phyloP scores from a whole-genome alignment of 2,329 filamentous ascomycete genomes.

The Laburnicola sp. region DNA sequence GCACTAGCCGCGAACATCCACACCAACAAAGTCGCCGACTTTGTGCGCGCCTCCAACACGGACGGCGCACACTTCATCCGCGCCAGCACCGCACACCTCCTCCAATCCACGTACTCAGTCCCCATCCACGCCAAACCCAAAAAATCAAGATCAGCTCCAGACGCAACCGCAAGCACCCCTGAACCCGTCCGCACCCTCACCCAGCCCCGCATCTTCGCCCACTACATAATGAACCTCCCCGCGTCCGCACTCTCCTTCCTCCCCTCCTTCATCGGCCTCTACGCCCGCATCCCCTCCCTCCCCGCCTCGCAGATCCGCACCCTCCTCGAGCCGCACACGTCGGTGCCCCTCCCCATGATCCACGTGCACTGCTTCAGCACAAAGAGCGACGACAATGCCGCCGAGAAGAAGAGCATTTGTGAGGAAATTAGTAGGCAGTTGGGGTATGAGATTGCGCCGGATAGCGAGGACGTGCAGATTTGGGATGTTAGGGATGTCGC shows the following conservation, averaged over 20 bases:
- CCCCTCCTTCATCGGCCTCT: constrained; percentile 74
- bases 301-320: constrained; percentile 29
- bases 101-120: constrained; percentile 58
- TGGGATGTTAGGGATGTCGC: constrained; percentile 81
- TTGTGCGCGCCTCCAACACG: constrained; percentile 76
- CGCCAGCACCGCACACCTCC: constrained; percentile 63
- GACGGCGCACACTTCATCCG: constrained; percentile 84
- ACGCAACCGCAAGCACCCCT: constrained; percentile 53
- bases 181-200: constrained; percentile 43
- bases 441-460: constrained; percentile 59
- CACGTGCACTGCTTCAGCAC: constrained; percentile 95
- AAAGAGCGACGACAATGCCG: constrained; percentile 74
- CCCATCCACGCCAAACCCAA: constrained; percentile 43
- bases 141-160: constrained; percentile 29
- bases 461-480: constrained; percentile 61
- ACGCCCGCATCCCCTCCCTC: constrained; percentile 58
- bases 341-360: constrained; percentile 71
- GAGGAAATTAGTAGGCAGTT: constrained; percentile 66
- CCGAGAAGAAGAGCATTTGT: constrained; percentile 63
- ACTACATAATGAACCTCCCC: constrained; percentile 98
- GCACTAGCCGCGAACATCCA: constrained; percentile 70
- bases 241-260: constrained; percentile 87
- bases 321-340: constrained; percentile 48
- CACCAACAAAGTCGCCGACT: constrained; percentile 75
- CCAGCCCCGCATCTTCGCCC: constrained; percentile 76